Evolutionary conservation across 495 filamentous ascomycete species (phyloP).

Genomic region (Podospora sp.): DNA sequence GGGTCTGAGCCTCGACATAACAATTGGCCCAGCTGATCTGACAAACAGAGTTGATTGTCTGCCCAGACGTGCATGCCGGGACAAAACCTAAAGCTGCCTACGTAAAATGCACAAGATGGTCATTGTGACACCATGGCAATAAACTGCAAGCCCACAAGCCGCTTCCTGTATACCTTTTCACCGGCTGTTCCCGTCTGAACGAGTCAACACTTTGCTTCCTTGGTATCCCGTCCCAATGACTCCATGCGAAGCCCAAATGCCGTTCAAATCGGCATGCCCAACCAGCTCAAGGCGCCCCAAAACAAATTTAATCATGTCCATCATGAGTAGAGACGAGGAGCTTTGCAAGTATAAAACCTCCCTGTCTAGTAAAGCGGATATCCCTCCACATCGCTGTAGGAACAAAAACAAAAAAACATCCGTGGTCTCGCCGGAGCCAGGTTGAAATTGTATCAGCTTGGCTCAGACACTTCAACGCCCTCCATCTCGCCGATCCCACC

Average conservation of each 20-base stretch:
- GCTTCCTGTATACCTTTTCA: neutral
- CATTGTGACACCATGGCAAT: slow-evolving; percentile 11
- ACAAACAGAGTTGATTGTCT: neutral
- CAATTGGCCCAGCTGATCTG: neutral
- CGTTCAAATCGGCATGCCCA: neutral
- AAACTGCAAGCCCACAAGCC: neutral
- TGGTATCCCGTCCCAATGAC: neutral
- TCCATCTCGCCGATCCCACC: slow-evolving; percentile 13
- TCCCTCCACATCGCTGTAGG: neutral
- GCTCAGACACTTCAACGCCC: slow-evolving; percentile 4
- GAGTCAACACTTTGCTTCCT: neutral
- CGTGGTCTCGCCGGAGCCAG: neutral
- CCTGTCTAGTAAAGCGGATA: neutral
- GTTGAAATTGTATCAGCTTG: neutral
- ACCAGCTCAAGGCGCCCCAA: neutral
- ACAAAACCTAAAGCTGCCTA: neutral
- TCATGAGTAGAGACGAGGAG: neutral
- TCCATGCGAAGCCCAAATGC: neutral
- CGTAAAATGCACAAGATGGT: neutral
- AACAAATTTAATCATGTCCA: neutral
- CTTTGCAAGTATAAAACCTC: neutral
- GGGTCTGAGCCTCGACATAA: neutral
- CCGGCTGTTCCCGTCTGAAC: neutral
- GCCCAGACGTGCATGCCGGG: neutral
- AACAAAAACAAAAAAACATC: neutral